Conservation (phyloP, 352 stramenopile species). For the Albugo candida region DNA sequence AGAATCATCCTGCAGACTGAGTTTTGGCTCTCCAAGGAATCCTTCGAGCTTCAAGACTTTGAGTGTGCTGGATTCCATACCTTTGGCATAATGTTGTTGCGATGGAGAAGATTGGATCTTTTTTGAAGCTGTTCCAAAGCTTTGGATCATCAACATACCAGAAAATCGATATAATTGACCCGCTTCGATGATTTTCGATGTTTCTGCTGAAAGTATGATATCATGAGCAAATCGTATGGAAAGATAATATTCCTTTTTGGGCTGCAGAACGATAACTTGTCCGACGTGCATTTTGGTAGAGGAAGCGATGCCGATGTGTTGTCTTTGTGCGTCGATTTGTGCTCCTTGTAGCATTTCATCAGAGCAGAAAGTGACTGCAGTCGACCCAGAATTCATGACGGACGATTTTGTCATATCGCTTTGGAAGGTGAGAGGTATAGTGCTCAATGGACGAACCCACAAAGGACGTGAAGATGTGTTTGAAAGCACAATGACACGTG, state of each 20-base stretch:
- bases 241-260: constrained; percentile 27
- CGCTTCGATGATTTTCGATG: constrained; percentile 27
- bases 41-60: constrained; percentile 39
- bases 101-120: constrained; percentile 1
- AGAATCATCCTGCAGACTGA: constrained; percentile 28
- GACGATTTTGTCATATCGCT: constrained; percentile 12
- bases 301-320: not conserved
- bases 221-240: constrained; percentile 53
- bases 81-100: constrained; percentile 1
- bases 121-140: constrained; percentile 15
- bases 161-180: constrained; percentile 34
- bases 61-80: constrained; percentile 30
- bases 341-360: too few species aligned
- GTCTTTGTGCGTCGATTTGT: not conserved
- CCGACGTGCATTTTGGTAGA: constrained; percentile 16
- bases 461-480: constrained; percentile 33
- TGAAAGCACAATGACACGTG: constrained; percentile 22
- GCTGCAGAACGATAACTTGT: constrained; percentile 18
- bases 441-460: constrained; percentile 49
- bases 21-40: constrained; percentile 34
- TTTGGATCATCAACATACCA: constrained; percentile 61
- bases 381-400: not conserved
- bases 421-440: constrained; percentile 33
- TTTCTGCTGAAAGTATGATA: constrained; percentile 25
- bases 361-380: not conserved